These are phyloP conservation scores for Leptodontidium sp. DNA, from an alignment of 2,329 filamentous ascomycete species.

Conservation along the genomic window DNA sequence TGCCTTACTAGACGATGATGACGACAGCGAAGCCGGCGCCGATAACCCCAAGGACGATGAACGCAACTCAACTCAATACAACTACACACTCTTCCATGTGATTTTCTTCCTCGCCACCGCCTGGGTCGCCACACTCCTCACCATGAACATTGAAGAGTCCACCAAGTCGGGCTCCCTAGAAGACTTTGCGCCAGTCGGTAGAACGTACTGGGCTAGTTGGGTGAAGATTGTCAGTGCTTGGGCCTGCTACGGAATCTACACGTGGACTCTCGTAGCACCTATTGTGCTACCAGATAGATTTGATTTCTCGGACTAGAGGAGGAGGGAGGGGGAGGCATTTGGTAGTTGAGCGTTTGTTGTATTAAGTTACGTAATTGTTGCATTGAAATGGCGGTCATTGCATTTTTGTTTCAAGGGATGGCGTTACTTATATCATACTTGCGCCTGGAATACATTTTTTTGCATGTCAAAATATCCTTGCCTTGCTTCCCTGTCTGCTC, in stretches of 20 bases:
- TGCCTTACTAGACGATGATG: conserved; percentile 76
- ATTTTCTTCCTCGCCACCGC: conserved; percentile 97
- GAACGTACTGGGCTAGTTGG: conserved; percentile 98
- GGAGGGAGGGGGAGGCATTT: not conserved
- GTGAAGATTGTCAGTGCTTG: conserved; percentile 98
- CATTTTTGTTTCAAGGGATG: conserved; percentile 10
- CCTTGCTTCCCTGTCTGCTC: not conserved
- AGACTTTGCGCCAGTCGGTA: conserved; percentile 90
- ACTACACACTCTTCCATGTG: conserved; percentile 93
- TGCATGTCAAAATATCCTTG: not conserved
- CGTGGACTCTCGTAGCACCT: conserved; percentile 91
- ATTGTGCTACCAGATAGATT: conserved; percentile 87
- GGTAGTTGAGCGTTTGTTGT: not conserved
- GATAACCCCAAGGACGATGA: conserved; percentile 84
- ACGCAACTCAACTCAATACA: conserved; percentile 89
- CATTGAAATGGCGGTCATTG: conserved; percentile 10
- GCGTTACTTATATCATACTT: conserved; percentile 18
- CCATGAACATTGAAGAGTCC: conserved; percentile 75
- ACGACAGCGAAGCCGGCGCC: conserved; percentile 64
- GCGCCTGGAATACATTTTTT: conserved; percentile 8
- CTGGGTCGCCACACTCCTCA: conserved; percentile 93
- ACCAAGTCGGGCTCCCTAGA: conserved; percentile 65
- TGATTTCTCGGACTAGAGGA: conserved; percentile 57
- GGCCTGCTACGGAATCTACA: conserved; percentile 94
- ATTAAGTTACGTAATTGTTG: conserved; percentile 3